These are phyloP conservation scores for Syzygium grande DNA, from an alignment of 345 rosid species.

Conservation along the genomic window DNA sequence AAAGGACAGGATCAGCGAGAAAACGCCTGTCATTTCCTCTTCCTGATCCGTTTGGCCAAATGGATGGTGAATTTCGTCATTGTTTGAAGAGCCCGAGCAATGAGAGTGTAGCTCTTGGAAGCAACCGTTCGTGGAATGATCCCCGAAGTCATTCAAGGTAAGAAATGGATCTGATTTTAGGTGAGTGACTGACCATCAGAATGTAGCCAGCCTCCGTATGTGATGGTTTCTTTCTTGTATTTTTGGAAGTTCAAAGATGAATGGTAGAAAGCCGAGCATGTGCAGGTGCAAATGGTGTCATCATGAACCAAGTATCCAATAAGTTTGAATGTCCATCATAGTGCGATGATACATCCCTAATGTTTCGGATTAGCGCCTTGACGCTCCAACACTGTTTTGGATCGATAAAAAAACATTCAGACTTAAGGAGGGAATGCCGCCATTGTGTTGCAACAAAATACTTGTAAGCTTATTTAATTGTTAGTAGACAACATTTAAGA, in stretches of 20 bases:
- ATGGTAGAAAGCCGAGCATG: background rate
- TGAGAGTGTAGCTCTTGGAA: background rate
- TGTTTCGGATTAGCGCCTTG: background rate
- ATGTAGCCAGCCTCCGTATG: background rate
- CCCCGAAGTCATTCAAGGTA: constrained; percentile 6
- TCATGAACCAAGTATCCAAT: background rate
- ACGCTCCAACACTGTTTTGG: background rate
- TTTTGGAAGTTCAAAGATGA: background rate
- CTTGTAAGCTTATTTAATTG: background rate
- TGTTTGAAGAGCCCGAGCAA: constrained; percentile 22
- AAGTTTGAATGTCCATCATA: background rate
- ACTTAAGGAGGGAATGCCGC: background rate
- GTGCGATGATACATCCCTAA: background rate
- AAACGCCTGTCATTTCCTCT: constrained; percentile 33
- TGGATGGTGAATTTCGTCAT: constrained; percentile 3
- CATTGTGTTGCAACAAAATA: background rate
- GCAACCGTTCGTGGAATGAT: constrained; percentile 8
- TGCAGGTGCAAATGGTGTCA: background rate
- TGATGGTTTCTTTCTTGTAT: background rate
- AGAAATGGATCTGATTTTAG: background rate
- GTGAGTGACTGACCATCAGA: background rate
- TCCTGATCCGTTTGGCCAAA: background rate
- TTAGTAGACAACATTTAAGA: background rate
- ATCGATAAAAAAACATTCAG: background rate
- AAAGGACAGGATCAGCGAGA: constrained; percentile 16